Percentiles rank a stretch among this genome's conserved stretches.
phyloP scores from a whole-genome alignment of 352 stramenopile genomes.

The Pythium scleroteichum region DNA sequence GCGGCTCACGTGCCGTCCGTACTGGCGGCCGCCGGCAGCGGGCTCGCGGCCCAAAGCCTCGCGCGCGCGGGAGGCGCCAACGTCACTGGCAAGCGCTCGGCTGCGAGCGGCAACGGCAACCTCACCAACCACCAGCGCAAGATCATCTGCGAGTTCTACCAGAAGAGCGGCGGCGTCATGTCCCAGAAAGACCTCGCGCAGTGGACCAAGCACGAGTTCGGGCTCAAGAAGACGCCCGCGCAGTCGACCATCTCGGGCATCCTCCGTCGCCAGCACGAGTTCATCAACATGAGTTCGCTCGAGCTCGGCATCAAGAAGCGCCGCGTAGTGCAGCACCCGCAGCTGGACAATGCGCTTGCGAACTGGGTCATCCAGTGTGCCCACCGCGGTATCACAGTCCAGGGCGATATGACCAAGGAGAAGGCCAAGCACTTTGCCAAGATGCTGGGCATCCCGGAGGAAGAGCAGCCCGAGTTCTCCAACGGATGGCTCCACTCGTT shows the following conservation, averaged over 20 bases:
- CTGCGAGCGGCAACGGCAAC: slow-evolving; percentile 60
- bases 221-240: slow-evolving; percentile 76
- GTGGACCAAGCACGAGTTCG: slow-evolving; percentile 88
- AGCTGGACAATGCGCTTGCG: slow-evolving; percentile 74
- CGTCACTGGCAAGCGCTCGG: slow-evolving; percentile 18
- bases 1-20: slow-evolving; percentile 29
- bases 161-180: slow-evolving; percentile 77
- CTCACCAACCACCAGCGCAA: slow-evolving; percentile 86
- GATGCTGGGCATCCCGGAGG: slow-evolving; percentile 77
- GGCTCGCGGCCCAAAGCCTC: background rate
- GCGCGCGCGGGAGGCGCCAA: background rate
- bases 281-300: slow-evolving; percentile 81
- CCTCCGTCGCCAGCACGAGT: slow-evolving; percentile 78
- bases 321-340: slow-evolving; percentile 77
- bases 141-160: slow-evolving; percentile 84
- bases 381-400: slow-evolving; percentile 72
- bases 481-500: slow-evolving; percentile 88
- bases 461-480: slow-evolving; percentile 83
- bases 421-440: slow-evolving; percentile 85
- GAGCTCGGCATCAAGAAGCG: slow-evolving; percentile 85
- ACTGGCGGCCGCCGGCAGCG: slow-evolving; percentile 3
- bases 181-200: slow-evolving; percentile 86
- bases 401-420: slow-evolving; percentile 84
- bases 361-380: slow-evolving; percentile 89
- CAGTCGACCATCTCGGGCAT: slow-evolving; percentile 87